phyloP scores from a whole-genome alignment of 148 eudicot genomes.

The Pouteria glomerata region DNA sequence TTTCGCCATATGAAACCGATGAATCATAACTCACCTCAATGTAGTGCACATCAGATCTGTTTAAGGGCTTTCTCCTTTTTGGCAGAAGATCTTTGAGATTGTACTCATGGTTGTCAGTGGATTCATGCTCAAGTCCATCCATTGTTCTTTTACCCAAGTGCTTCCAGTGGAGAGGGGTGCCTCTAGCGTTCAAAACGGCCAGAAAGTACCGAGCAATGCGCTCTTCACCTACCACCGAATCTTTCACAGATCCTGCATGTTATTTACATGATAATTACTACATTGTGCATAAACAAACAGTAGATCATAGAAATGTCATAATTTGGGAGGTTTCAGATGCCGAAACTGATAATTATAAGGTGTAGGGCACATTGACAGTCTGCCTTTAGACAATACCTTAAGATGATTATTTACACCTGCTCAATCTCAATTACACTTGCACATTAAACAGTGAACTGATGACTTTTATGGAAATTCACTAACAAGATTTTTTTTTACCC shows the following conservation, averaged over 20 bases:
- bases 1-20: neutral
- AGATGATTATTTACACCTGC: too few relatives aligned
- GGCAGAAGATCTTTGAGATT: conserved; percentile 62
- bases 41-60: conserved; percentile 50
- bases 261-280: conserved; percentile 8
- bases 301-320: neutral
- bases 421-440: too few relatives aligned
- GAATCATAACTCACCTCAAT: conserved; percentile 54
- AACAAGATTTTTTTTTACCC: too few relatives aligned
- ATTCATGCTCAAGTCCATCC: conserved; percentile 25
- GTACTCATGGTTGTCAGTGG: conserved; percentile 39
- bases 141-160: conserved; percentile 27
- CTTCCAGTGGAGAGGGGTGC: conserved; percentile 88
- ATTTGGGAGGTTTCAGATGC: conserved; percentile 1
- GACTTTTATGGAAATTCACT: neutral
- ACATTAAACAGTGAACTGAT: neutral
- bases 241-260: conserved; percentile 82
- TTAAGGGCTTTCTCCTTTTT: conserved; percentile 52
- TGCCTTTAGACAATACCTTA: too few relatives aligned
- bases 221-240: conserved; percentile 96
- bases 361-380: too few relatives aligned
- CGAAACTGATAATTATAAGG: neutral
- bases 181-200: conserved; percentile 74
- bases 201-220: conserved; percentile 86
- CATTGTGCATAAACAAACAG: neutral